phyloP scores from a whole-genome alignment of 2,329 filamentous ascomycete genomes.

The Venturia effusa region DNA sequence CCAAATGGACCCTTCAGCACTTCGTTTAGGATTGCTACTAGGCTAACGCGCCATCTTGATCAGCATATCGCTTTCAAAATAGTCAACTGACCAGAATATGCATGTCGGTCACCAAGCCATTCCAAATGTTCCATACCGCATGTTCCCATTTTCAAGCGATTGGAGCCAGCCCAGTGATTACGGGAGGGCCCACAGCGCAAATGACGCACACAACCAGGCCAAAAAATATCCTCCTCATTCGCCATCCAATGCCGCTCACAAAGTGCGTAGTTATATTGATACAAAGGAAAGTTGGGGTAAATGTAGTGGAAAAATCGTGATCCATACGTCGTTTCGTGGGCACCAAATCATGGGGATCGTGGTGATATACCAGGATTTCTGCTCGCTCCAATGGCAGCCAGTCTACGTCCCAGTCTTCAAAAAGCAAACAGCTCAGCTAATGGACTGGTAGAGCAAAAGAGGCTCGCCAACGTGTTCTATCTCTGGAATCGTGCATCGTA shows the following conservation, averaged over 20 bases:
- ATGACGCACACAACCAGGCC: neutral
- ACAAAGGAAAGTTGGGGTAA: neutral
- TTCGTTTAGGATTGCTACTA: neutral
- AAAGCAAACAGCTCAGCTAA: constrained; percentile 14
- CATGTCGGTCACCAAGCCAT: neutral
- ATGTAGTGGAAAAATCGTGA: neutral
- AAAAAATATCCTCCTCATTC: neutral
- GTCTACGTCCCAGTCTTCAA: neutral
- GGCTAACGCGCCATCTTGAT: neutral
- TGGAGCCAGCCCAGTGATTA: neutral
- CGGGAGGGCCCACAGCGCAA: neutral
- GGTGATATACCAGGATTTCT: neutral
- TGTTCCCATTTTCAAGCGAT: neutral
- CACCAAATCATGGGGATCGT: neutral
- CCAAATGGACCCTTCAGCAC: neutral
- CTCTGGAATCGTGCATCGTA: constrained; percentile 98
- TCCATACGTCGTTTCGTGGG: constrained; percentile 2
- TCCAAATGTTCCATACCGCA: neutral
- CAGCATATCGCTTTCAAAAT: neutral
- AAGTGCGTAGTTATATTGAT: neutral
- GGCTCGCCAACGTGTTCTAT: constrained; percentile 98
- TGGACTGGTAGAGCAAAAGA: constrained; percentile 65
- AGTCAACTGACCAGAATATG: neutral
- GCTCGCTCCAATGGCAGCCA: neutral
- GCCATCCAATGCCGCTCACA: constrained; percentile 1